Percentiles rank a stretch among this genome's conserved stretches.
These are phyloP conservation scores for Entonaema liquescens DNA, from an alignment of 495 filamentous ascomycete genomes.

Conservation along the genomic window DNA sequence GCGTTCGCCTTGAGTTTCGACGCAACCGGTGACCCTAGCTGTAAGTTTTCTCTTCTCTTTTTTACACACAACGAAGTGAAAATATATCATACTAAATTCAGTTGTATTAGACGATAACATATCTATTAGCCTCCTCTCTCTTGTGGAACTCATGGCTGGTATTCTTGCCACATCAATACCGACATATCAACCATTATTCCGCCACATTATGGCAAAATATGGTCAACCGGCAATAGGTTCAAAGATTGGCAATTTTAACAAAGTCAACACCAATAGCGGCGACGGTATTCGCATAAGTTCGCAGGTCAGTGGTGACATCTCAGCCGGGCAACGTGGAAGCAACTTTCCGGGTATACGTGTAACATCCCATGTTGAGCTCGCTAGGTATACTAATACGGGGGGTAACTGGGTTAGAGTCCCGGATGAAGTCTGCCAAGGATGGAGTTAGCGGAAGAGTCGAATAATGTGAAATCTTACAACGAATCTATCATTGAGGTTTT, in stretches of 20 bases:
- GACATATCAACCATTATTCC: neutral
- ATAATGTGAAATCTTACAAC: too few relatives aligned
- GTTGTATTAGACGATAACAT: neutral
- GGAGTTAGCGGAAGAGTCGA: neutral
- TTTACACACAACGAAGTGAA: too few relatives aligned
- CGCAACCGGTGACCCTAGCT: constrained; percentile 13
- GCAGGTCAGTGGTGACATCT: neutral
- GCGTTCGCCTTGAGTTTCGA: constrained; percentile 11
- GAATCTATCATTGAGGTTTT: too few relatives aligned
- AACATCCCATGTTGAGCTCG: neutral
- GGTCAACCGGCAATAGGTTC: neutral
- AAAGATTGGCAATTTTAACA: neutral
- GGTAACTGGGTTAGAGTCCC: neutral
- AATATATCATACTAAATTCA: neutral
- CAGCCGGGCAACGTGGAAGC: neutral
- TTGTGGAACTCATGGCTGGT: neutral
- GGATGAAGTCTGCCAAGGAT: neutral
- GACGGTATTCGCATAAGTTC: neutral
- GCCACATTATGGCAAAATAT: neutral
- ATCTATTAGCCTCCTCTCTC: neutral
- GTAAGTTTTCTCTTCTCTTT: neutral
- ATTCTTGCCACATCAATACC: neutral
- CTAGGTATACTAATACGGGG: neutral
- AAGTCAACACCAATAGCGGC: neutral
- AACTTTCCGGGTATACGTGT: neutral